Conservation (phyloP, 306 rosid species). For the Vigna angularis region DNA sequence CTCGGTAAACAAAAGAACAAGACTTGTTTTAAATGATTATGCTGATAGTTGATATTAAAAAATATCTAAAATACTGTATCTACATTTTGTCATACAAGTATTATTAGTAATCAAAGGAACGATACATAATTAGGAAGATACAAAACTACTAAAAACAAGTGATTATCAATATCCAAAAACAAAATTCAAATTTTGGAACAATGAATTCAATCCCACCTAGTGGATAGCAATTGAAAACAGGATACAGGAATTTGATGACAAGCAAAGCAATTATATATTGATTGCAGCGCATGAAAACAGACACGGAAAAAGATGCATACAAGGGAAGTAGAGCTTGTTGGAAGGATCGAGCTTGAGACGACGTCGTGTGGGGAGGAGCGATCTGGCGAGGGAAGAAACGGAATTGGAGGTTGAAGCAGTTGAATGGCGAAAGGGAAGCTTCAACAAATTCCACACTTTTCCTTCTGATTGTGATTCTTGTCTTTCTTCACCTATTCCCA, state of each 20-base stretch:
- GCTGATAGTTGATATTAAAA: no score
- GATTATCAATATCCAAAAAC: neutral
- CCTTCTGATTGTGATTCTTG: neutral
- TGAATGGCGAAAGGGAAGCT: conserved; percentile 14
- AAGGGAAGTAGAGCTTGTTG: conserved; percentile 89
- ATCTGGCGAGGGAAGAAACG: conserved; percentile 90
- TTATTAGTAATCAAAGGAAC: no score
- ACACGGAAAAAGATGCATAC: conserved; percentile 42
- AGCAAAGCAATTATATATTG: neutral
- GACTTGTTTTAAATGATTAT: no score
- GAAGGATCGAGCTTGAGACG: conserved; percentile 99
- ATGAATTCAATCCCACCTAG: no score
- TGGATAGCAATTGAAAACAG: no score
- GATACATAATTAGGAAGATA: no score
- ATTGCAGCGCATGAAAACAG: neutral
- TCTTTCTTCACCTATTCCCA: neutral
- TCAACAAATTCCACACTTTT: neutral
- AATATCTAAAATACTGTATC: no score
- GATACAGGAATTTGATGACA: no score
- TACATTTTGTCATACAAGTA: no score
- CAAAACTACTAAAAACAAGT: neutral
- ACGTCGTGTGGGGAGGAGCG: conserved; percentile 89
- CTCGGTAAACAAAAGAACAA: no score
- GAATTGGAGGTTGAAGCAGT: conserved; percentile 53
- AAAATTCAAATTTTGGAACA: no score